A percentile compares a stretch with the other conserved stretches of the same genome.
phyloP scores from a whole-genome alignment of 2,329 filamentous ascomycete species.

The Fusarium nisikadoi region DNA sequence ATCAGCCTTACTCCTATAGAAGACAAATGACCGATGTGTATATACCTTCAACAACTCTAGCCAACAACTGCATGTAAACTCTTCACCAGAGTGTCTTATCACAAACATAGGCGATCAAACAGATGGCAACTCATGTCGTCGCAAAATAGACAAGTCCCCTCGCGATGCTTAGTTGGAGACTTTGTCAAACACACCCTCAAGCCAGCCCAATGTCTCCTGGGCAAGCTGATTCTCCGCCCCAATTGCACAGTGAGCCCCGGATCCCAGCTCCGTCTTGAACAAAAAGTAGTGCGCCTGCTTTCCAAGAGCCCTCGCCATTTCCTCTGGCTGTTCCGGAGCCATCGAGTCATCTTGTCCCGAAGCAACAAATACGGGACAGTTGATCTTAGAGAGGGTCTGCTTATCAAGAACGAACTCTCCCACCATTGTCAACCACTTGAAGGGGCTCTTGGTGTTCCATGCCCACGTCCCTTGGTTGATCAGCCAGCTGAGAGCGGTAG shows the following conservation, averaged over 20 bases:
- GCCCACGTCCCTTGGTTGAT: conserved; percentile 3
- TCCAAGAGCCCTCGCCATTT: not conserved
- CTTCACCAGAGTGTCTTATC: fast-evolving
- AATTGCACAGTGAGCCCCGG: not conserved
- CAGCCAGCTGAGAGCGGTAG: not conserved
- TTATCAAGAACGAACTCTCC: conserved; percentile 18
- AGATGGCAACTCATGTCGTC: not conserved
- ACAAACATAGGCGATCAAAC: fast-evolving
- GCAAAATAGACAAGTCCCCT: fast-evolving
- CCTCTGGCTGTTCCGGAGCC: not conserved
- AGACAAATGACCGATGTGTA: too few species aligned
- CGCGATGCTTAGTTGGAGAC: fast-evolving
- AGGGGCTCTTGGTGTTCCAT: conserved; percentile 1
- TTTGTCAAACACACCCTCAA: not conserved
- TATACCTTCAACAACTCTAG: not conserved
- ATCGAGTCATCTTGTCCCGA: not conserved
- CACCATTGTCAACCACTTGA: not conserved
- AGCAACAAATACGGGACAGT: not conserved
- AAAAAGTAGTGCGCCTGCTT: not conserved
- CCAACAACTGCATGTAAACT: not conserved
- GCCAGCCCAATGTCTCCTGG: not conserved
- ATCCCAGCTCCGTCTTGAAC: not conserved
- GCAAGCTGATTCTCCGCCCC: not conserved
- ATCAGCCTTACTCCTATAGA: not conserved
- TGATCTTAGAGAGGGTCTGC: conserved; percentile 20